These are phyloP conservation scores for Fusarium tanahbumbuense DNA, from an alignment of 2,329 filamentous ascomycete species.

Conservation along the genomic window DNA sequence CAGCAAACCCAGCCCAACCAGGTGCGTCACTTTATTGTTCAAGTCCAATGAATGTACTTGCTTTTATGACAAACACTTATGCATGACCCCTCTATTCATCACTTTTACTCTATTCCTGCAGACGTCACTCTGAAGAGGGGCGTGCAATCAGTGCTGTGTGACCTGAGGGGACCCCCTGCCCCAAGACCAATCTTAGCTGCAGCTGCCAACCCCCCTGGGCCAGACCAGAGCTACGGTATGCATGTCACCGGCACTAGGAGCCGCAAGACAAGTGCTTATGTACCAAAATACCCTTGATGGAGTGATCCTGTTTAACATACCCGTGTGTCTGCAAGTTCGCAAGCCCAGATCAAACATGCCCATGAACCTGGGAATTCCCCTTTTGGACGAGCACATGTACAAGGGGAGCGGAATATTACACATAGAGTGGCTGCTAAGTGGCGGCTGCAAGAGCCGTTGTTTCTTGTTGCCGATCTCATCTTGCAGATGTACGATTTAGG, in stretches of 20 bases:
- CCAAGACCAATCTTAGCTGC: neutral
- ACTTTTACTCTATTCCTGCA: neutral
- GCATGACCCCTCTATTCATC: neutral
- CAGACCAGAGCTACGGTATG: neutral
- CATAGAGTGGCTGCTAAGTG: conserved; percentile 1
- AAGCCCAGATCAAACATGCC: neutral
- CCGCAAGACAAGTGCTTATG: neutral
- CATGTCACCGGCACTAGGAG: neutral
- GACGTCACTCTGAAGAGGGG: neutral
- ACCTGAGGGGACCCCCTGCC: neutral
- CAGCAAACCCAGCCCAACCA: neutral
- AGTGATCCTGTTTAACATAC: neutral
- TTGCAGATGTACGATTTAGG: conserved; percentile 11
- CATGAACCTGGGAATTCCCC: neutral
- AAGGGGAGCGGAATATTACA: neutral
- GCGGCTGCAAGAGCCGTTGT: neutral
- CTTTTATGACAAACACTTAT: neutral
- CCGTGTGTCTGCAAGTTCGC: conserved; percentile 19
- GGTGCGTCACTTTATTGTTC: neutral
- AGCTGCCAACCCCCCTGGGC: neutral
- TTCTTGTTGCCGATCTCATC: neutral
- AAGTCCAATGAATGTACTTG: neutral
- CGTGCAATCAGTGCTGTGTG: neutral
- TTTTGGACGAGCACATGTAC: neutral
- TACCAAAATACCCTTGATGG: neutral